These are phyloP conservation scores for Jaenimonas drosophilae DNA, from an alignment of 208 protist species.

Conservation along the genomic window DNA sequence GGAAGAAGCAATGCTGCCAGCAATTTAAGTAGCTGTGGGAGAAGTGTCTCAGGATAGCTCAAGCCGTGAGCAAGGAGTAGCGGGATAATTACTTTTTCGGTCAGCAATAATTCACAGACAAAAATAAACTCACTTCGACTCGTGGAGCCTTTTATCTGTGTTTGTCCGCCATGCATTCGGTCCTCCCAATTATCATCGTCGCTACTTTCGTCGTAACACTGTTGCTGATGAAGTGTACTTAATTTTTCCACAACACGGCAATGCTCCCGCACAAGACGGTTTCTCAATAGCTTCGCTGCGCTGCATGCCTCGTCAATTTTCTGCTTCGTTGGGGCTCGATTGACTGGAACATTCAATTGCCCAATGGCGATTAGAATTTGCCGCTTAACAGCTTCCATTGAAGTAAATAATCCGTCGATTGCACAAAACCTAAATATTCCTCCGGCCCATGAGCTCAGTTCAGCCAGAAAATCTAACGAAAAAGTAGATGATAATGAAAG, in stretches of 20 bases:
- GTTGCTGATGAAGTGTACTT: slow-evolving; percentile 36
- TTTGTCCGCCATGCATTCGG: slow-evolving; percentile 1
- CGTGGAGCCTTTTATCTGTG: slow-evolving; percentile 5
- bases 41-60: slow-evolving; percentile 43
- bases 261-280: slow-evolving; percentile 66
- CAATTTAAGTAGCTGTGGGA: slow-evolving; percentile 78
- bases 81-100: slow-evolving; percentile 72
- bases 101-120: slow-evolving; percentile 67
- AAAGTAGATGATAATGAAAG: slow-evolving; percentile 1
- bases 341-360: slow-evolving; percentile 42
- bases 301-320: slow-evolving; percentile 40
- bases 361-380: slow-evolving; percentile 59
- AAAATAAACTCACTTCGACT: slow-evolving; percentile 61
- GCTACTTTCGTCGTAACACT: slow-evolving; percentile 40
- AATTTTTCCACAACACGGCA: slow-evolving; percentile 47
- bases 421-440: slow-evolving; percentile 1
- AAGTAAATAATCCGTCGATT: slow-evolving; percentile 32
- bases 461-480: not conserved
- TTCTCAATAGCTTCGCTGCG: slow-evolving; percentile 66
- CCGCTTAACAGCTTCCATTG: slow-evolving; percentile 47
- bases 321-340: slow-evolving; percentile 15
- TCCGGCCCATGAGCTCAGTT: not conserved
- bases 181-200: slow-evolving; percentile 26
- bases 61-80: slow-evolving; percentile 74
- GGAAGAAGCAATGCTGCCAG: slow-evolving; percentile 56